These are phyloP conservation scores for Takashimella tepidaria DNA, from an alignment of 1,284 basidiomycete species.

Conservation along the genomic window DNA sequence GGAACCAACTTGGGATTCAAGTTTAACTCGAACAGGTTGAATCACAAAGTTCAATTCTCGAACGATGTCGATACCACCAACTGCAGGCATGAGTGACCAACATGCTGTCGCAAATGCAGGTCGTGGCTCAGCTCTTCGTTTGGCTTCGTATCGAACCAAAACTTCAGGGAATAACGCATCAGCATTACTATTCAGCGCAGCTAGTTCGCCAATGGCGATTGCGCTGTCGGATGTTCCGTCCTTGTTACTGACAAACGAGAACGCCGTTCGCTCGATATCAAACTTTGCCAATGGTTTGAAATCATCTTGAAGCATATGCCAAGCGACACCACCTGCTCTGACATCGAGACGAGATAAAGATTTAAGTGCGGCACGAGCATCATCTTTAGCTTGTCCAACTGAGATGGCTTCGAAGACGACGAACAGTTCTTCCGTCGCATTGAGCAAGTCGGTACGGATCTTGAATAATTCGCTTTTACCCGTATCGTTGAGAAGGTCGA, in stretches of 20 bases:
- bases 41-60: constrained; percentile 75
- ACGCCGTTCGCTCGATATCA: constrained; percentile 71
- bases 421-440: constrained; percentile 73
- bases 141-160: constrained; percentile 46
- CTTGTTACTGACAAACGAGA: constrained; percentile 78
- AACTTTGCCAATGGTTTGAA: constrained; percentile 77
- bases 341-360: constrained; percentile 77
- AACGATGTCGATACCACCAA: constrained; percentile 90
- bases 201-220: constrained; percentile 67
- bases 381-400: constrained; percentile 65
- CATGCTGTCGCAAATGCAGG: constrained; percentile 1
- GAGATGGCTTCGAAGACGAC: constrained; percentile 83
- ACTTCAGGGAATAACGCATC: constrained; percentile 86
- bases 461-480: constrained; percentile 56
- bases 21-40: constrained; percentile 80
- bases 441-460: constrained; percentile 67
- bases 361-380: constrained; percentile 63
- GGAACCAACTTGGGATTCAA: constrained; percentile 75
- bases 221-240: constrained; percentile 83
- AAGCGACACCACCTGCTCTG: constrained; percentile 81
- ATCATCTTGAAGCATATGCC: constrained; percentile 79
- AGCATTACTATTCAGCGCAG: constrained; percentile 79
- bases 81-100: constrained; percentile 72
- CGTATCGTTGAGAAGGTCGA: constrained; percentile 52
- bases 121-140: neutral